phyloP scores from a whole-genome alignment of 306 rosid genomes.

The Lathyrus tuberosus region DNA sequence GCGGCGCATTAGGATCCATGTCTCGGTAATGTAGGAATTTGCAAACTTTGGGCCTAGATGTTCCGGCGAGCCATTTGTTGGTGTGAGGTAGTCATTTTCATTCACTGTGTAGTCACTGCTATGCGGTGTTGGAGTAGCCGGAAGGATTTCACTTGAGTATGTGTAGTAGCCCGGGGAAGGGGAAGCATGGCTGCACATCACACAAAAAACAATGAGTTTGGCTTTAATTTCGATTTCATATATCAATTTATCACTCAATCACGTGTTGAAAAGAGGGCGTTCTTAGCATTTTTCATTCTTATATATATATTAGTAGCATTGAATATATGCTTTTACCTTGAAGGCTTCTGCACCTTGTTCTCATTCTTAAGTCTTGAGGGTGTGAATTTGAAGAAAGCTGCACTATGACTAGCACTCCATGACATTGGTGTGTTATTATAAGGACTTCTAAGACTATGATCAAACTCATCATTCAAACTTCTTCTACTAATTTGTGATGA shows the following conservation, averaged over 20 bases:
- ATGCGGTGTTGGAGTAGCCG: slow-evolving; percentile 77
- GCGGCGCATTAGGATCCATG: slow-evolving; percentile 77
- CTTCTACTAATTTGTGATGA: slow-evolving; percentile 46
- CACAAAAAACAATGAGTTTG: not conserved
- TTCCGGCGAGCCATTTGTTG: slow-evolving; percentile 36
- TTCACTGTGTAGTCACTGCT: slow-evolving; percentile 87
- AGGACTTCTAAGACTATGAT: slow-evolving; percentile 80
- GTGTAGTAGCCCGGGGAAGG: slow-evolving; percentile 66
- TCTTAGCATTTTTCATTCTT: too few relatives aligned
- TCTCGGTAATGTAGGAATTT: slow-evolving; percentile 65
- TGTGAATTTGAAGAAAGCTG: slow-evolving; percentile 55
- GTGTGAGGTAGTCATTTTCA: slow-evolving; percentile 78
- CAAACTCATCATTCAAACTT: slow-evolving; percentile 52
- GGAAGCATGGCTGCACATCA: slow-evolving; percentile 50
- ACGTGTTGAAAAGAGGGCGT: too few relatives aligned
- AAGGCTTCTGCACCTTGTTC: slow-evolving; percentile 43
- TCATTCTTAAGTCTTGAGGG: slow-evolving; percentile 54
- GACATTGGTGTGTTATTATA: slow-evolving; percentile 57
- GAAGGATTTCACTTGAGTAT: slow-evolving; percentile 66
- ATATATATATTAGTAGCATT: not conserved
- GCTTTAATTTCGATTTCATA: slow-evolving; percentile 1
- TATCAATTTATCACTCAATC: slow-evolving; percentile 7
- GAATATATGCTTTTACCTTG: slow-evolving; percentile 45
- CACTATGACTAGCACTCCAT: slow-evolving; percentile 57
- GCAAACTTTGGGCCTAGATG: slow-evolving; percentile 59